phyloP scores from a whole-genome alignment of 176 grass and related monocot species.

The Musa troglodytarum region DNA sequence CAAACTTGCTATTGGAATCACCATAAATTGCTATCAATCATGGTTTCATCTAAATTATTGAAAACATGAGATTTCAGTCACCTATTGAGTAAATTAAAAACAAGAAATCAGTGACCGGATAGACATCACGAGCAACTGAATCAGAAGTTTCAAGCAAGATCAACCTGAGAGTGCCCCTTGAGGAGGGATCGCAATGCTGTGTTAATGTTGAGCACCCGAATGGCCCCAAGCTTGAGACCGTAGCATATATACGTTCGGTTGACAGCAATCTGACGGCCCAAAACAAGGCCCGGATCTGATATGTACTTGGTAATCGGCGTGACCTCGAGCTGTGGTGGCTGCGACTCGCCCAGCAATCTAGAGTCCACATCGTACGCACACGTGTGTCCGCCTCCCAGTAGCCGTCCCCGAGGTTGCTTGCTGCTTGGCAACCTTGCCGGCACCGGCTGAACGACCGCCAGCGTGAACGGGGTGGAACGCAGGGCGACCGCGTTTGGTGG shows the following conservation, averaged over 20 bases:
- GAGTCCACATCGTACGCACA: slow-evolving; percentile 68
- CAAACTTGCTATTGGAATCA: too few species aligned
- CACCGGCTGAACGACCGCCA: slow-evolving; percentile 12
- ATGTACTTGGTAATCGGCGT: slow-evolving; percentile 94
- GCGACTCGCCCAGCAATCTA: slow-evolving; percentile 57
- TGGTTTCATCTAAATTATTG: too few species aligned
- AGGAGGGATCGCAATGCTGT: slow-evolving; percentile 78
- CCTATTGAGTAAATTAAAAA: too few species aligned
- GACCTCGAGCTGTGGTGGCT: slow-evolving; percentile 80
- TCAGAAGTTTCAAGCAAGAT: background rate
- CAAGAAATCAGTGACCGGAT: background rate
- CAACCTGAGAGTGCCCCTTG: slow-evolving; percentile 69
- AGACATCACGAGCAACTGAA: background rate
- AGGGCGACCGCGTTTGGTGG: slow-evolving; percentile 24
- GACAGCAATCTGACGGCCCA: slow-evolving; percentile 81
- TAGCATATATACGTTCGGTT: slow-evolving; percentile 89
- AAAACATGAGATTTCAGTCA: too few species aligned
- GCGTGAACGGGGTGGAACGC: slow-evolving; percentile 25
- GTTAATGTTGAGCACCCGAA: slow-evolving; percentile 89
- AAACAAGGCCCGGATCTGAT: slow-evolving; percentile 75
- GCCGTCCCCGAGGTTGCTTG: slow-evolving; percentile 66
- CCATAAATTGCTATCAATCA: too few species aligned
- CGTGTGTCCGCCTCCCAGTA: slow-evolving; percentile 42
- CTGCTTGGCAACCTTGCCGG: slow-evolving; percentile 67
- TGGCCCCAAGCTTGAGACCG: slow-evolving; percentile 70